These are phyloP conservation scores for Rhizophagus clarus DNA, from an alignment of 192 early-diverging fungal species.

Conservation along the genomic window DNA sequence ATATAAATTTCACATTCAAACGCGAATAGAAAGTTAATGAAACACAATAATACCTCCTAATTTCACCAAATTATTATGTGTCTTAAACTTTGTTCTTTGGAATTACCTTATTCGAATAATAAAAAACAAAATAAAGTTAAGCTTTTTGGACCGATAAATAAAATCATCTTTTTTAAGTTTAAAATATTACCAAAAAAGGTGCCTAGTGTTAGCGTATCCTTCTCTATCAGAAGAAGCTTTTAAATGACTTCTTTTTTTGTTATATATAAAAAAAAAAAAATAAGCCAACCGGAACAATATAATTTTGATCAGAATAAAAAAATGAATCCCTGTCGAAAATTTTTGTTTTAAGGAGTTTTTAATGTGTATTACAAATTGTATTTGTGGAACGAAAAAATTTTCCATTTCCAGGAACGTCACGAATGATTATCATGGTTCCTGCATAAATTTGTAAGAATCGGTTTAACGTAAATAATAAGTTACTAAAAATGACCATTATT, in stretches of 20 bases:
- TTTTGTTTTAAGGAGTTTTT: too few relatives aligned
- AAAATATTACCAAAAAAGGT: not conserved
- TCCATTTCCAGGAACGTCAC: not conserved
- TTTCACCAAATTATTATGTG: not conserved
- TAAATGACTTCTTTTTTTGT: not conserved
- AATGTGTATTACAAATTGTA: too few relatives aligned
- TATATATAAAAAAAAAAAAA: too few relatives aligned
- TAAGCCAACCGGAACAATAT: too few relatives aligned
- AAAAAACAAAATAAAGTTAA: not conserved
- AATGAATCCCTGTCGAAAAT: too few relatives aligned
- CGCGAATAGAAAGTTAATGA: not conserved
- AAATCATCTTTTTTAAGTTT: not conserved
- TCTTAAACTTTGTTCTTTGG: not conserved
- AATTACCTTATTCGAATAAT: not conserved
- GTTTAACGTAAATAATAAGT: not conserved
- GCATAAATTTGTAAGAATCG: not conserved
- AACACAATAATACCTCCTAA: not conserved
- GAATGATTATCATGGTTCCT: not conserved
- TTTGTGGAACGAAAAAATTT: not conserved
- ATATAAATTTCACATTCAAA: not conserved
- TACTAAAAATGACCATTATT: not conserved
- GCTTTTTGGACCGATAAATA: not conserved
- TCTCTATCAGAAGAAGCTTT: not conserved
- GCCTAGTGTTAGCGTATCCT: not conserved
- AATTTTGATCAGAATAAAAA: too few relatives aligned